Percentiles rank a stretch among this genome's conserved stretches.
Conservation (phyloP, 352 stramenopile species). For the Globisporangium cylindrosporum region DNA sequence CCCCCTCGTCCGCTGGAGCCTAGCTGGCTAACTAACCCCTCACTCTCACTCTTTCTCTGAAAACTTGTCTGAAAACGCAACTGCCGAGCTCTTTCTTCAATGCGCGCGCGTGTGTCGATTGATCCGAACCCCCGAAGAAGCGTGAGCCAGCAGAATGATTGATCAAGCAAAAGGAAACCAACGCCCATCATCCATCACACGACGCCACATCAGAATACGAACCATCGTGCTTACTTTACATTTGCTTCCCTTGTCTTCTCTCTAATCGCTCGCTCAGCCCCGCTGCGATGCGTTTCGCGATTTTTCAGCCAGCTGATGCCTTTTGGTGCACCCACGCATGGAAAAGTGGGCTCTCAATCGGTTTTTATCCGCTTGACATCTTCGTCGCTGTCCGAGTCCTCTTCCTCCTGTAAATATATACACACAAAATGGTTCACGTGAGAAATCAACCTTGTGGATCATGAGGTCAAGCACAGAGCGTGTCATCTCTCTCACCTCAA, state of each 20-base stretch:
- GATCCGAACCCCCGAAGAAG: neutral
- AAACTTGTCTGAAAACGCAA: neutral
- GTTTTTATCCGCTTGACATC: conserved; percentile 21
- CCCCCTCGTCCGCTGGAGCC: neutral
- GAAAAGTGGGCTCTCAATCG: conserved; percentile 17
- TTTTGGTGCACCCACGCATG: neutral
- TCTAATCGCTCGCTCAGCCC: conserved; percentile 43
- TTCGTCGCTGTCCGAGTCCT: conserved; percentile 19
- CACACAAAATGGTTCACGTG: neutral
- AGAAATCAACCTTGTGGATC: neutral
- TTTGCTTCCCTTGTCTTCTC: conserved; percentile 29
- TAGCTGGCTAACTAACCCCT: neutral
- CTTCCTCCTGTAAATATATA: conserved; percentile 6
- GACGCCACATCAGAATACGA: conserved; percentile 11
- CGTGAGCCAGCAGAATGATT: neutral
- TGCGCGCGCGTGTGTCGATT: neutral
- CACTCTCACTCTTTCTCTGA: neutral
- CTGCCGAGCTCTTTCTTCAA: neutral
- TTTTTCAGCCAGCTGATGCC: neutral
- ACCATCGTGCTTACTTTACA: conserved; percentile 17
- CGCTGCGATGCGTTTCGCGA: neutral
- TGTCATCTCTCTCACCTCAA: conserved; percentile 28
- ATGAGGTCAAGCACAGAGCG: neutral
- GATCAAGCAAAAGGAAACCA: neutral
- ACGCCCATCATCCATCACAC: neutral